Evolutionary conservation across 345 rosid species (phyloP).

Genomic region (Turritis glabra): DNA sequence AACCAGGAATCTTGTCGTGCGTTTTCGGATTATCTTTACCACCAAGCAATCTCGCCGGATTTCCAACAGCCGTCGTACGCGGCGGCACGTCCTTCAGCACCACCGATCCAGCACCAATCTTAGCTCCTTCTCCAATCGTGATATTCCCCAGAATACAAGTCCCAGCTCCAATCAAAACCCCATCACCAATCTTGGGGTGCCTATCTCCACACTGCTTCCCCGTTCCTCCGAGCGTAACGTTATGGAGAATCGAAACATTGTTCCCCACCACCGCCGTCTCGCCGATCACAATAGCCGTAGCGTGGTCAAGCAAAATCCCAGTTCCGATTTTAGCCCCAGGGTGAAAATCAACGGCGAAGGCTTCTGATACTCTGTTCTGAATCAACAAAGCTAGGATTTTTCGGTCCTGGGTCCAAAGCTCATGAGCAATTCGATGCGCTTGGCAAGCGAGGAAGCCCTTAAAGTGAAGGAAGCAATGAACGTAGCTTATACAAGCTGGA

Average conservation of each 20-base stretch:
- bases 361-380: conserved; percentile 74
- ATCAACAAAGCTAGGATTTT: conserved; percentile 63
- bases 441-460: conserved; percentile 83
- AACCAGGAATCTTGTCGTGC: conserved; percentile 78
- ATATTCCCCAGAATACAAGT: conserved; percentile 90
- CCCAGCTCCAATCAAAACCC: conserved; percentile 93
- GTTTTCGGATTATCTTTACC: conserved; percentile 80
- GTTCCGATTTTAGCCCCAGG: conserved; percentile 85
- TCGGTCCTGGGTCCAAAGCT: conserved; percentile 70
- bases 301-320: conserved; percentile 82
- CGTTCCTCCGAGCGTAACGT: conserved; percentile 90
- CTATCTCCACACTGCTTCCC: conserved; percentile 84
- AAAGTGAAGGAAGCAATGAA: conserved; percentile 74
- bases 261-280: conserved; percentile 94
- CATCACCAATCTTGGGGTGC: conserved; percentile 95
- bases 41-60: conserved; percentile 87
- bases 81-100: conserved; percentile 83
- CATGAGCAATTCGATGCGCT: conserved; percentile 78
- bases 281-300: conserved; percentile 79
- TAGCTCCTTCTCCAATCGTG: conserved; percentile 89
- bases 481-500: conserved; percentile 80
- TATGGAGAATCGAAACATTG: conserved; percentile 84
- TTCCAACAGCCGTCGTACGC: conserved; percentile 85
- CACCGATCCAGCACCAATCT: conserved; percentile 91
- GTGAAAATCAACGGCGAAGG: conserved; percentile 87